These are phyloP conservation scores for Solanum hybrid DNA, from an alignment of 305 asterid species.

Conservation along the genomic window DNA sequence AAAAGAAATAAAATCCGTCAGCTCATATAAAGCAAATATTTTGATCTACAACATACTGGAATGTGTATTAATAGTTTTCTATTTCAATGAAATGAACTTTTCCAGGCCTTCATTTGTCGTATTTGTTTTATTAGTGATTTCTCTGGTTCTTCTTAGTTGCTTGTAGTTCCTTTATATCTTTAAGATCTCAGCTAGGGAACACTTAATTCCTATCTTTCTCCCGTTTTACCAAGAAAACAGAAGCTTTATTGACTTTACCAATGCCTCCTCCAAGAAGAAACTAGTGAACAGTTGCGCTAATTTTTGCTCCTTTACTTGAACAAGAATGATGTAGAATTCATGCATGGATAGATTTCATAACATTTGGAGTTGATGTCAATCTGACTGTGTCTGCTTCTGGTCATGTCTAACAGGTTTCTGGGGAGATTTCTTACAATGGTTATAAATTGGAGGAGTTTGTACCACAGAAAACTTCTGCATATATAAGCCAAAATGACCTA, in stretches of 20 bases:
- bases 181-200: background rate
- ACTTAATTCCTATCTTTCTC: background rate
- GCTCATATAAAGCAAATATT: background rate
- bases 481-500: slow-evolving; percentile 61
- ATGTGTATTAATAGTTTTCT: background rate
- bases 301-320: background rate
- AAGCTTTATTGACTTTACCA: background rate
- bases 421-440: slow-evolving; percentile 68
- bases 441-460: slow-evolving; percentile 55
- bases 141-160: background rate
- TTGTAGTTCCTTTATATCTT: slow-evolving; percentile 12
- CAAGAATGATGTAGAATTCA: background rate
- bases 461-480: slow-evolving; percentile 66
- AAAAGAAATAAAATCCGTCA: background rate
- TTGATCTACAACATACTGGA: background rate
- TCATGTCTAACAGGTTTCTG: slow-evolving; percentile 38
- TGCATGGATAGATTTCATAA: background rate
- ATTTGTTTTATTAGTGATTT: background rate
- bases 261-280: background rate
- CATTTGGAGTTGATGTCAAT: background rate
- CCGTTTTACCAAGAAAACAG: background rate
- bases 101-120: background rate
- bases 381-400: background rate
- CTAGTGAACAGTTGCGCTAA: background rate
- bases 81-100: background rate